Evolutionary conservation across 2,329 filamentous ascomycete genomes (phyloP).

Genomic region (Cercospora sesami): DNA sequence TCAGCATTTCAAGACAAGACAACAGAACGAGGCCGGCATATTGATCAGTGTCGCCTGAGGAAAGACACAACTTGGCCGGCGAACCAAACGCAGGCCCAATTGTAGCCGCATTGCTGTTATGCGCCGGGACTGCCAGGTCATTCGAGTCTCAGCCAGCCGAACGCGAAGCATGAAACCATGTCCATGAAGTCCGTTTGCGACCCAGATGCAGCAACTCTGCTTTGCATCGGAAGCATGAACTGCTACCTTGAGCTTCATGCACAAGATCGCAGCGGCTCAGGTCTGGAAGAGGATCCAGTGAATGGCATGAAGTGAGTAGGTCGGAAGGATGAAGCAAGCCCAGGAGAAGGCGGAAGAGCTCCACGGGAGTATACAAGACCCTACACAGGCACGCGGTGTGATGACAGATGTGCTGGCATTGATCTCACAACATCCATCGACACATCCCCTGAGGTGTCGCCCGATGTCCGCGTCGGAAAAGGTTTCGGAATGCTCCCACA

Average conservation of each 20-base stretch:
- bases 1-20: neutral
- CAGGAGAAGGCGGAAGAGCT: neutral
- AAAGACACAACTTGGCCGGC: no score
- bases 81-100: neutral
- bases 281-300: neutral
- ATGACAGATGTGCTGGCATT: neutral
- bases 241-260: no score
- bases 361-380: neutral
- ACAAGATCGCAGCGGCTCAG: neutral
- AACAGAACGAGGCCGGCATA: no score
- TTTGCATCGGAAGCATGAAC: neutral
- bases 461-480: neutral
- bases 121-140: neutral
- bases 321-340: neutral
- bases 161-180: neutral
- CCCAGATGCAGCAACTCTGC: neutral
- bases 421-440: neutral
- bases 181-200: neutral
- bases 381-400: neutral
- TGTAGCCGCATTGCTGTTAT: neutral
- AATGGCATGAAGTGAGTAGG: neutral
- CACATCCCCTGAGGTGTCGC: conserved; percentile 32
- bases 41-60: no score
- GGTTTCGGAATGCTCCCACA: conserved; percentile 7
- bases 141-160: neutral